A percentile compares a stretch with the other conserved stretches of the same genome.
Evolutionary conservation across 495 filamentous ascomycete species (phyloP).

Genomic region (Pseudomonodictys pantanalensis): DNA sequence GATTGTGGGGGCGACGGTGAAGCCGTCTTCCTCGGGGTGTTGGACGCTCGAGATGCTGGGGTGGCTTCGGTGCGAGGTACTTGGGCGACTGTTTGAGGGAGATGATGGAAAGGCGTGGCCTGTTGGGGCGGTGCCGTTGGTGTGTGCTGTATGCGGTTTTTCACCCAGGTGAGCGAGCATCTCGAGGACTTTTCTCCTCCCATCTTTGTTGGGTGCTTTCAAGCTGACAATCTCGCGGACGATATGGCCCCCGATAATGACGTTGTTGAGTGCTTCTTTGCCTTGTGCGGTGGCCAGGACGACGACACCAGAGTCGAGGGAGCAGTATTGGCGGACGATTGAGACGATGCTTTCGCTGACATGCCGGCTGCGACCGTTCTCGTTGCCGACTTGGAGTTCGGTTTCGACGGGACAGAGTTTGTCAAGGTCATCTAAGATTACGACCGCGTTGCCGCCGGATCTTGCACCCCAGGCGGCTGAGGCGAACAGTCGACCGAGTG

Average conservation of each 20-base stretch:
- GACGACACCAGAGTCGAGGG: slow-evolving; percentile 70
- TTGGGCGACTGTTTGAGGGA: slow-evolving; percentile 20
- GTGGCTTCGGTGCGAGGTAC: slow-evolving; percentile 46
- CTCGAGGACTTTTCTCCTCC: slow-evolving; percentile 76
- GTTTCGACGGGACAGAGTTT: slow-evolving; percentile 88
- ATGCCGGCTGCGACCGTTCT: slow-evolving; percentile 87
- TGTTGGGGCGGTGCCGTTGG: slow-evolving; percentile 32
- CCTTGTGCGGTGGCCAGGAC: slow-evolving; percentile 87
- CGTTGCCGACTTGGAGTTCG: slow-evolving; percentile 84
- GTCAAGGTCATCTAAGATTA: slow-evolving; percentile 91
- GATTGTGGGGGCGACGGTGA: slow-evolving; percentile 67
- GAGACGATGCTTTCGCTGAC: slow-evolving; percentile 85
- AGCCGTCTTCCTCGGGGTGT: slow-evolving; percentile 50
- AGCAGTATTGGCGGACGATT: slow-evolving; percentile 77
- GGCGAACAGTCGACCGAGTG: slow-evolving; percentile 76
- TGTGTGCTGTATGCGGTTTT: slow-evolving; percentile 41
- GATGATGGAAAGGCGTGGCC: slow-evolving; percentile 23
- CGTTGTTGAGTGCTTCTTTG: slow-evolving; percentile 63
- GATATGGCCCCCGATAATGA: slow-evolving; percentile 42
- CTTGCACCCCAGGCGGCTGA: slow-evolving; percentile 84
- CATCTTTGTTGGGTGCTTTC: slow-evolving; percentile 88
- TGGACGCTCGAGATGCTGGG: slow-evolving; percentile 47
- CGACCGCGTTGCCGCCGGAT: slow-evolving; percentile 73
- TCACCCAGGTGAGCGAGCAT: slow-evolving; percentile 51
- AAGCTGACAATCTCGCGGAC: slow-evolving; percentile 58